Evolutionary conservation across 106 monocot species (phyloP).

Genomic region (Alisma plantagoaquatica): DNA sequence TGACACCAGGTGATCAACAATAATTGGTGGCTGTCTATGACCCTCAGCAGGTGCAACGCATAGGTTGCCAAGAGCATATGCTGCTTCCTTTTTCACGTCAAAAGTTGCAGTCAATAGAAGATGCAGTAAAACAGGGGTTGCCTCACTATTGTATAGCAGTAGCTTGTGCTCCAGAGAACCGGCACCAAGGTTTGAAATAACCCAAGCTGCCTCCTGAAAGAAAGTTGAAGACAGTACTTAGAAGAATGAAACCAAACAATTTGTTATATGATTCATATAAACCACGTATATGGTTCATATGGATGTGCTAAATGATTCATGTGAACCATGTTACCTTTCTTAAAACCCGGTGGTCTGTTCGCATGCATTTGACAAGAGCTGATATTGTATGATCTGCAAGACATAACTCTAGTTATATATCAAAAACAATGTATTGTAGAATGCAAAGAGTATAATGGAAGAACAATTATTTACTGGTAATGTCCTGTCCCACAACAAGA

Average conservation of each 20-base stretch:
- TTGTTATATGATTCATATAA: too few relatives aligned
- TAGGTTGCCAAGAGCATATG: slow-evolving; percentile 80
- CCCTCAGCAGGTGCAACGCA: slow-evolving; percentile 61
- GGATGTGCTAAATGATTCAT: too few relatives aligned
- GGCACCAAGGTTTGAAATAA: slow-evolving; percentile 78
- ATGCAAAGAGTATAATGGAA: too few relatives aligned
- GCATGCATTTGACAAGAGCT: slow-evolving; percentile 74
- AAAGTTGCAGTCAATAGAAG: slow-evolving; percentile 64
- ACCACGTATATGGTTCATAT: too few relatives aligned
- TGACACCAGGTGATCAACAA: slow-evolving; percentile 51
- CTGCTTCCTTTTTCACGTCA: slow-evolving; percentile 83
- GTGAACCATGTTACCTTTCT: too few relatives aligned
- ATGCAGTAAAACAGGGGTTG: slow-evolving; percentile 44
- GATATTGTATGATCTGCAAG: slow-evolving; percentile 57
- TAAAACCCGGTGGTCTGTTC: slow-evolving; percentile 66
- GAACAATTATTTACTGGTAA: slow-evolving; percentile 24
- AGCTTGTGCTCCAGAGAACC: slow-evolving; percentile 77
- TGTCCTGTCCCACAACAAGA: slow-evolving; percentile 49
- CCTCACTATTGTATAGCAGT: slow-evolving; percentile 63
- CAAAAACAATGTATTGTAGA: neutral
- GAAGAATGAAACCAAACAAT: neutral
- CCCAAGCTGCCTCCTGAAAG: slow-evolving; percentile 87
- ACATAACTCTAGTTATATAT: slow-evolving; percentile 4
- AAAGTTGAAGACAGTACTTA: neutral
- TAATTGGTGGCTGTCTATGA: slow-evolving; percentile 34